These are phyloP conservation scores for Corynespora cassiicola DNA, from an alignment of 2,329 filamentous ascomycete species.

Conservation along the genomic window DNA sequence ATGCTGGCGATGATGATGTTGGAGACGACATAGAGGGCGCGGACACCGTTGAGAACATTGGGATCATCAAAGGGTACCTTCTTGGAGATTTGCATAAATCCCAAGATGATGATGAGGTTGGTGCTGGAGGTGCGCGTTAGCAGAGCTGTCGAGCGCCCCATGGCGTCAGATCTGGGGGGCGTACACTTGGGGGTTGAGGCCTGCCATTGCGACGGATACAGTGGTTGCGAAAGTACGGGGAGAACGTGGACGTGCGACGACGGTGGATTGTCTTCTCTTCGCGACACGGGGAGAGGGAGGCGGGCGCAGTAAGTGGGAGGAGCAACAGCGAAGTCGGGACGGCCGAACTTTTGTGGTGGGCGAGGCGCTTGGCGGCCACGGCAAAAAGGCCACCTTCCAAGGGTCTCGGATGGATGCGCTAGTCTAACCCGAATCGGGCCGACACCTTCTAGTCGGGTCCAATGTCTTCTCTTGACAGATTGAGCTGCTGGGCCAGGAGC, in stretches of 20 bases:
- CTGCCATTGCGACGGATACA: slow-evolving; percentile 34
- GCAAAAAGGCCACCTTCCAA: slow-evolving; percentile 39
- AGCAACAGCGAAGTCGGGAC: slow-evolving; percentile 13
- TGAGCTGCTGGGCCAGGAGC: too few relatives aligned
- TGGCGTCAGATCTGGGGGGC: slow-evolving; percentile 10
- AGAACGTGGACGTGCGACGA: slow-evolving; percentile 2
- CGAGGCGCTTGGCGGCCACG: slow-evolving; percentile 18
- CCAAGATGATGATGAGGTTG: slow-evolving; percentile 49
- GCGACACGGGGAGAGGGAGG: slow-evolving; percentile 8
- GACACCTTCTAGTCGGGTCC: slow-evolving; percentile 29
- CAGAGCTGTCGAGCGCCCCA: slow-evolving; percentile 12
- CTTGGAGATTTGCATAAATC: slow-evolving; percentile 98
- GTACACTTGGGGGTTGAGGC: slow-evolving; percentile 47
- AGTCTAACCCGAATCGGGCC: slow-evolving; percentile 25
- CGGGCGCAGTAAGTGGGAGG: slow-evolving; percentile 13
- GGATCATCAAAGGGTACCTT: slow-evolving; percentile 92
- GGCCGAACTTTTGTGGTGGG: slow-evolving; percentile 32
- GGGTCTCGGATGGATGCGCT: slow-evolving; percentile 7
- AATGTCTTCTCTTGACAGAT: slow-evolving; percentile 36
- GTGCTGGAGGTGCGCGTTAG: slow-evolving; percentile 36
- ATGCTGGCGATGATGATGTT: slow-evolving; percentile 84
- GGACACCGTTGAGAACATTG: slow-evolving; percentile 69
- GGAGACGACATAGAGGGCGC: slow-evolving; percentile 69
- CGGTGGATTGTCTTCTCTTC: slow-evolving; percentile 3
- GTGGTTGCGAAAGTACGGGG: too few relatives aligned